phyloP scores from a whole-genome alignment of 495 filamentous ascomycete species.

The Durotheca rogersii region DNA sequence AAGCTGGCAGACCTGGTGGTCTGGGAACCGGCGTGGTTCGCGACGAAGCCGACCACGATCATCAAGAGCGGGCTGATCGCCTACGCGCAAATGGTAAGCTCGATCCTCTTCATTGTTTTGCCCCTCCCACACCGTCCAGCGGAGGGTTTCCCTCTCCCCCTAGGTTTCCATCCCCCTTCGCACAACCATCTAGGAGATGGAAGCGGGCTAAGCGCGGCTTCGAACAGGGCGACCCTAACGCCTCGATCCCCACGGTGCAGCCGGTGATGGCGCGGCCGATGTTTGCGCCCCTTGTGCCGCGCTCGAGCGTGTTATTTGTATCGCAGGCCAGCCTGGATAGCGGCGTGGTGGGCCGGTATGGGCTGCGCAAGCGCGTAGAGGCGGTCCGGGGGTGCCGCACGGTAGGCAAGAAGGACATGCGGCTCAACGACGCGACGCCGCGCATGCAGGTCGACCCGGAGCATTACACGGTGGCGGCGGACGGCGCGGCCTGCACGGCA shows the following conservation, averaged over 20 bases:
- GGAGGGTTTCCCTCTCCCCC: not conserved
- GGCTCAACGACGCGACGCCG: conserved; percentile 84
- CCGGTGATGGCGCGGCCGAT: conserved; percentile 84
- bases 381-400: conserved; percentile 76
- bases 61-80: conserved; percentile 91
- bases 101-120: not conserved
- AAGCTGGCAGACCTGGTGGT: conserved; percentile 91
- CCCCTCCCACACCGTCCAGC: no score
- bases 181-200: no score
- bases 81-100: conserved; percentile 77
- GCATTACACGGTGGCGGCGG: conserved; percentile 85
- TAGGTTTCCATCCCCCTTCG: not conserved
- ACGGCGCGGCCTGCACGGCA: conserved; percentile 72
- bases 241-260: conserved; percentile 86
- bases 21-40: conserved; percentile 86
- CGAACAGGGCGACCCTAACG: conserved; percentile 83
- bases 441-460: conserved; percentile 95
- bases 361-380: conserved; percentile 77
- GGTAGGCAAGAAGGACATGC: conserved; percentile 90
- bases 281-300: conserved; percentile 76
- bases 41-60: conserved; percentile 79
- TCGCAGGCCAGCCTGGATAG: conserved; percentile 66
- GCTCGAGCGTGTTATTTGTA: conserved; percentile 79
- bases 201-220: not conserved
- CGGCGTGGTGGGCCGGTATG: conserved; percentile 68